These are phyloP conservation scores for Incumbomyces delicatus DNA, from an alignment of 2,329 filamentous ascomycete genomes.

Conservation along the genomic window DNA sequence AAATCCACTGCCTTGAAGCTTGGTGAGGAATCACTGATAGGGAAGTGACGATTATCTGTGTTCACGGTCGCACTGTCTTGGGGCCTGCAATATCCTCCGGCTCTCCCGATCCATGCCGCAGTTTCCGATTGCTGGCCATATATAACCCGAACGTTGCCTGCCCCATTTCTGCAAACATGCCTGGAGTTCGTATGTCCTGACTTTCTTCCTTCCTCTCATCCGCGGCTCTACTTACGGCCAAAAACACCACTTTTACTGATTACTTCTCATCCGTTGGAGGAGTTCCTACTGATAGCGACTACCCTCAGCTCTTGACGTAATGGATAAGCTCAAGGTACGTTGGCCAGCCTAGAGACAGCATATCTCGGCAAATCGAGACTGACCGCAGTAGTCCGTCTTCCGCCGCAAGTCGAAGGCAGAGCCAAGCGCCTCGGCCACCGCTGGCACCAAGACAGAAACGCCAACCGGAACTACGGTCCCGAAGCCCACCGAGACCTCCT, in stretches of 20 bases:
- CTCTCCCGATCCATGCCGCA: not conserved
- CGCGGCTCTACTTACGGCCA: not conserved
- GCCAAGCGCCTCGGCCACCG: constrained; percentile 8
- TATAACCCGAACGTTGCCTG: not conserved
- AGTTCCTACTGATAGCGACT: constrained; percentile 9
- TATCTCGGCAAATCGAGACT: not conserved
- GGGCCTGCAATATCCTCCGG: not conserved
- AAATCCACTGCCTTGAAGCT: not conserved
- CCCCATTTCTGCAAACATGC: constrained; percentile 10
- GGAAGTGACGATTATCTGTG: not conserved
- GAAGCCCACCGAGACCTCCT: constrained; percentile 13
- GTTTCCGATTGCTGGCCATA: not conserved
- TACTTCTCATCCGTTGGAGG: not conserved
- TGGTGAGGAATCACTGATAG: not conserved
- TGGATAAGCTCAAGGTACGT: constrained; percentile 20
- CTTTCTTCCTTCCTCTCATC: constrained; percentile 5
- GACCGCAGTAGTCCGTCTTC: constrained; percentile 12
- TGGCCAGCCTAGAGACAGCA: not conserved
- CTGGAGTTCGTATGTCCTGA: constrained; percentile 19
- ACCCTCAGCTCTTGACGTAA: constrained; percentile 16
- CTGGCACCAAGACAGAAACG: constrained; percentile 12
- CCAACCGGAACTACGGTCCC: constrained; percentile 9
- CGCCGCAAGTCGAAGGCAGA: constrained; percentile 15
- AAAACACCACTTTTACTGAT: not conserved
- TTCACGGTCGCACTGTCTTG: not conserved